Evolutionary conservation across 257 asterid species (phyloP), one percentile per base, ranked within the genome.

Genomic region (Salvia rosmarinus): DNA sequence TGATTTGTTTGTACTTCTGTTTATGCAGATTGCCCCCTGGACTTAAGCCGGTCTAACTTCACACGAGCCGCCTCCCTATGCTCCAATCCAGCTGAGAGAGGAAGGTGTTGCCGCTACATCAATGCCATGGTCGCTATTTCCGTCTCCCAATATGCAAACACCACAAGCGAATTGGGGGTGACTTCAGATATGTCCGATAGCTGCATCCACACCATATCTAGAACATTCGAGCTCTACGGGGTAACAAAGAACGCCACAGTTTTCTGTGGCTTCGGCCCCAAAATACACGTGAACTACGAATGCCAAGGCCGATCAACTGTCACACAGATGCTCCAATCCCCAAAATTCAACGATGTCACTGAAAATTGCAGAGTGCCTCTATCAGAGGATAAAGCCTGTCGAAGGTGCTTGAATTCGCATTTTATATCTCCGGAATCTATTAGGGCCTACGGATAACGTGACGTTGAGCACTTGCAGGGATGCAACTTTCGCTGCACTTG

Each of bases 381-480:
- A 37, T 80, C 78, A 1, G 78, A 20, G 42, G 89, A 74, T 14
- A 80, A 74, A 74, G 52, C 84, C 61, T 95, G 99, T 79, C 82
- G 82, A 60, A 91, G 82, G 82, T 95, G 99, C 81, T 81, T 95
- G 81, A 91, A 88, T 81, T 81, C 94, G 92, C 51, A 83, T 91
- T 73, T 49, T 82, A 16, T 95, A 88, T 85, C 94, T 95, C 21
- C 93, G 95, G 44, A 88, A 85, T 81, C 81, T 89, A 21, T 69
- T 91, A 67, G 97, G 96, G 64, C 77, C 91, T 4, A 85, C 85
- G 12, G 87, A 80, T 78, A 95, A 95, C 81, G 73, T 82, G 64
- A 95, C 98, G 2, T 74, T 95, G 83, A 95, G 93, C 73, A 95
- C 86, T 54, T 95, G 99, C 75, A 80, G 99, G 74, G 99, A 91